These are phyloP conservation scores for Tolypocladium tundrense DNA, from an alignment of 2,329 filamentous ascomycete species.

Conservation along the genomic window DNA sequence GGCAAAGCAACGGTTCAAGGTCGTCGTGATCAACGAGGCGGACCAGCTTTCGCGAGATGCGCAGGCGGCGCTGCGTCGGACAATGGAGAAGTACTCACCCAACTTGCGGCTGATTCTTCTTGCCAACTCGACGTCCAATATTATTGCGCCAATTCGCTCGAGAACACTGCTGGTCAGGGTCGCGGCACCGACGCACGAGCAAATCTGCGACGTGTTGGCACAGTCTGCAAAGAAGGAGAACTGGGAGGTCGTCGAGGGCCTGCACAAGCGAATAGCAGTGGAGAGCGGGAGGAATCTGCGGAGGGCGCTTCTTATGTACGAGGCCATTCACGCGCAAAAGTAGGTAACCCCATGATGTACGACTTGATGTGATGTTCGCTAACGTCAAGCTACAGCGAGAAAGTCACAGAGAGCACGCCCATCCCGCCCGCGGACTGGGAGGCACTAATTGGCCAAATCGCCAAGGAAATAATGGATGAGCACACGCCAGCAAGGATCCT, in stretches of 20 bases:
- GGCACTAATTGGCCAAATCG: conserved; percentile 76
- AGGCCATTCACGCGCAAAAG: conserved; percentile 96
- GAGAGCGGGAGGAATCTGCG: conserved; percentile 88
- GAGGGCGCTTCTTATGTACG: conserved; percentile 88
- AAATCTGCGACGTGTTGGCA: conserved; percentile 73
- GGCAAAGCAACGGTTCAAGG: conserved; percentile 90
- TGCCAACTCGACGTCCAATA: conserved; percentile 94
- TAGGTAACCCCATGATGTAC: conserved; percentile 33
- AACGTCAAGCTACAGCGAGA: conserved; percentile 54
- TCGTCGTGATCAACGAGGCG: conserved; percentile 98
- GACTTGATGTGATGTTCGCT: conserved; percentile 9
- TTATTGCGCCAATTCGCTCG: conserved; percentile 95
- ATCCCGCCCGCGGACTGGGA: conserved; percentile 98
- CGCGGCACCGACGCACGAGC: conserved; percentile 72
- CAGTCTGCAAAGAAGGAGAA: conserved; percentile 65
- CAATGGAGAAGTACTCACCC: conserved; percentile 98
- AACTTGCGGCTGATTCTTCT: conserved; percentile 86
- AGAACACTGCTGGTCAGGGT: conserved; percentile 87
- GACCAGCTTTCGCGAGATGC: conserved; percentile 91
- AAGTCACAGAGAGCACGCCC: conserved; percentile 73
- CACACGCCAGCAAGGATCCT: conserved; percentile 84
- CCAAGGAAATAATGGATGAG: conserved; percentile 88
- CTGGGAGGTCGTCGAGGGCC: conserved; percentile 63
- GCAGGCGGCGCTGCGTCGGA: conserved; percentile 85
- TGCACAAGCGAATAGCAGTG: conserved; percentile 78